A percentile compares a stretch with the other conserved stretches of the same genome.
phyloP scores from a whole-genome alignment of 2,329 filamentous ascomycete genomes.

The Cladosporium sp. region DNA sequence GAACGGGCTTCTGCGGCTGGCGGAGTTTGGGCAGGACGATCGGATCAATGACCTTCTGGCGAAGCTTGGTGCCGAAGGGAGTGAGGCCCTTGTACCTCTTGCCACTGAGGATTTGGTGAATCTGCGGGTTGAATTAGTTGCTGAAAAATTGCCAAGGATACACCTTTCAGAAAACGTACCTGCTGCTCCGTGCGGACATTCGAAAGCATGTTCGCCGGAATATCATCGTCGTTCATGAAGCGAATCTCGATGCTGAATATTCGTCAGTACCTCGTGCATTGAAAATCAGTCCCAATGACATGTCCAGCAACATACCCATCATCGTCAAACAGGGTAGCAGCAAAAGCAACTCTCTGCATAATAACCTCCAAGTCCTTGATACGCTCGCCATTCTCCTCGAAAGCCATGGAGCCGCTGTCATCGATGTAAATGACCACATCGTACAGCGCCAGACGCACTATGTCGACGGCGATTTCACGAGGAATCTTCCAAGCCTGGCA shows the following conservation, averaged over 20 bases:
- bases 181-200: slow-evolving; percentile 55
- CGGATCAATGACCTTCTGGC: slow-evolving; percentile 60
- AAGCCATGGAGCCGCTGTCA: slow-evolving; percentile 66
- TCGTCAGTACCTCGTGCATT: neutral
- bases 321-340: slow-evolving; percentile 64
- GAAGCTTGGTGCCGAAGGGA: slow-evolving; percentile 60
- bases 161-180: neutral
- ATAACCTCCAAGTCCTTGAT: slow-evolving; percentile 65
- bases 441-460: slow-evolving; percentile 59
- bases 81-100: slow-evolving; percentile 64
- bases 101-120: slow-evolving; percentile 53
- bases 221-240: slow-evolving; percentile 62
- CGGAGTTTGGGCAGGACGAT: slow-evolving; percentile 53
- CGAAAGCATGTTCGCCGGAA: slow-evolving; percentile 45
- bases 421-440: slow-evolving; percentile 63
- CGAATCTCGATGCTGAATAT: slow-evolving; percentile 53
- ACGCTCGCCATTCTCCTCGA: slow-evolving; percentile 62
- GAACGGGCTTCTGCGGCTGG: slow-evolving; percentile 58
- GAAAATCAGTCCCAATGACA: neutral
- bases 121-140: slow-evolving; percentile 18
- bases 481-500: slow-evolving; percentile 55
- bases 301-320: slow-evolving; percentile 45
- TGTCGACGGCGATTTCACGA: slow-evolving; percentile 58
- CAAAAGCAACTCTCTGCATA: slow-evolving; percentile 58
- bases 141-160: too few relatives aligned